phyloP scores from a whole-genome alignment of 2,329 filamentous ascomycete species.

The Xylaria sp. region DNA sequence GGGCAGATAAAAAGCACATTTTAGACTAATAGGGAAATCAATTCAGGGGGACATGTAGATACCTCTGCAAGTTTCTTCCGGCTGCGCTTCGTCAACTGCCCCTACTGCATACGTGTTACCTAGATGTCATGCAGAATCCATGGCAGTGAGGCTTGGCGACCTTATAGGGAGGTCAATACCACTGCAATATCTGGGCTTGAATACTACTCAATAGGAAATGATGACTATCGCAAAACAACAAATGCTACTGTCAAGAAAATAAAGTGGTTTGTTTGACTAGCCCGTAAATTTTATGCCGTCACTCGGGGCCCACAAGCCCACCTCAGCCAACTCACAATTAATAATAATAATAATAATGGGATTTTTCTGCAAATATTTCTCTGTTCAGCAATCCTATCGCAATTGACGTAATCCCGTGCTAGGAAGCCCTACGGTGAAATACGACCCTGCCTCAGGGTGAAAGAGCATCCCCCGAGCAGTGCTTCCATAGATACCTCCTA shows the following conservation, averaged over 20 bases:
- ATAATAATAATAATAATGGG: background rate
- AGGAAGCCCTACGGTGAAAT: background rate
- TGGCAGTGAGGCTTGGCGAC: too few species aligned
- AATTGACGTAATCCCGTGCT: background rate
- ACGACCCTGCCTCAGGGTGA: background rate
- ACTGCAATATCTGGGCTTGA: too few species aligned
- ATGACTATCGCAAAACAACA: too few species aligned
- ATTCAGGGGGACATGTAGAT: too few species aligned
- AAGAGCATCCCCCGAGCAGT: too few species aligned
- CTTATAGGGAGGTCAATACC: too few species aligned
- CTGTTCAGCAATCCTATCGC: background rate
- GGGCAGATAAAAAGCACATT: slow-evolving; percentile 62
- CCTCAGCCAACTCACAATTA: background rate
- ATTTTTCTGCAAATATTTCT: background rate
- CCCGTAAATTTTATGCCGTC: slow-evolving; percentile 1
- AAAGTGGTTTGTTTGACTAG: background rate
- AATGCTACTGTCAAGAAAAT: background rate
- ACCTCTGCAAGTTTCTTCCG: too few species aligned
- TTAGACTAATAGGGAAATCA: slow-evolving; percentile 52
- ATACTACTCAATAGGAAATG: too few species aligned
- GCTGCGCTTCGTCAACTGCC: too few species aligned
- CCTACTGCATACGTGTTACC: too few species aligned
- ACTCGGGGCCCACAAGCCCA: slow-evolving; percentile 1
- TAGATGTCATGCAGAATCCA: too few species aligned
- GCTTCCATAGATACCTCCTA: too few species aligned